Evolutionary conservation across 2,329 filamentous ascomycete genomes (phyloP).

Genomic region (Nemania sp.): DNA sequence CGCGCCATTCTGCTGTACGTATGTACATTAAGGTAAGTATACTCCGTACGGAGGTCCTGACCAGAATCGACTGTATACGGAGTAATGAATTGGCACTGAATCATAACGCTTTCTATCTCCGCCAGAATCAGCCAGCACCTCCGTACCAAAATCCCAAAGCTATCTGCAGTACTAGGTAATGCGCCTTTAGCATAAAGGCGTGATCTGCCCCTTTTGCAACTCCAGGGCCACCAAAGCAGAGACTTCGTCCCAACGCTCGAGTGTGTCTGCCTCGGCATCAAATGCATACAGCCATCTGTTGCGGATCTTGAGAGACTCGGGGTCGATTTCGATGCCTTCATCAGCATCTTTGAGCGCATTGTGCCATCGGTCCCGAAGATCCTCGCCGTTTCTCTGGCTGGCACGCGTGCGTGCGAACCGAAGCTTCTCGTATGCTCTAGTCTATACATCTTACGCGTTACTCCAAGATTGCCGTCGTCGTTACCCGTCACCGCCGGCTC

Average conservation of each 20-base stretch:
- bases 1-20: too few species aligned
- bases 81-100: too few species aligned
- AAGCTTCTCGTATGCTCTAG: slow-evolving; percentile 48
- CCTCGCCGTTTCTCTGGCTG: slow-evolving; percentile 49
- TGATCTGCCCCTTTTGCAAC: slow-evolving; percentile 42
- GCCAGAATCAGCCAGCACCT: too few species aligned
- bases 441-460: slow-evolving; percentile 31
- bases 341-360: slow-evolving; percentile 47
- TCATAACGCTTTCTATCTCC: too few species aligned
- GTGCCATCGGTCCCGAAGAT: slow-evolving; percentile 49
- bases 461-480: background rate
- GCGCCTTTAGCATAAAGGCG: slow-evolving; percentile 40
- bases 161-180: background rate
- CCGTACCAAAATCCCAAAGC: too few species aligned
- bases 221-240: slow-evolving; percentile 43
- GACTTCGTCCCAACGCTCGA: slow-evolving; percentile 47
- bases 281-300: slow-evolving; percentile 52
- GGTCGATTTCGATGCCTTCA: slow-evolving; percentile 48
- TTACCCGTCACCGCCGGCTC: background rate
- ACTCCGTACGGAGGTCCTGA: too few species aligned
- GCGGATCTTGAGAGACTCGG: slow-evolving; percentile 50
- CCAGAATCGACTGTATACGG: too few species aligned
- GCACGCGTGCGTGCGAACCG: slow-evolving; percentile 45
- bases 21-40: too few species aligned
- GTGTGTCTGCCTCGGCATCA: slow-evolving; percentile 50